Conservation (phyloP, 139 green algal genomes). For the Chlorella sp. region DNA sequence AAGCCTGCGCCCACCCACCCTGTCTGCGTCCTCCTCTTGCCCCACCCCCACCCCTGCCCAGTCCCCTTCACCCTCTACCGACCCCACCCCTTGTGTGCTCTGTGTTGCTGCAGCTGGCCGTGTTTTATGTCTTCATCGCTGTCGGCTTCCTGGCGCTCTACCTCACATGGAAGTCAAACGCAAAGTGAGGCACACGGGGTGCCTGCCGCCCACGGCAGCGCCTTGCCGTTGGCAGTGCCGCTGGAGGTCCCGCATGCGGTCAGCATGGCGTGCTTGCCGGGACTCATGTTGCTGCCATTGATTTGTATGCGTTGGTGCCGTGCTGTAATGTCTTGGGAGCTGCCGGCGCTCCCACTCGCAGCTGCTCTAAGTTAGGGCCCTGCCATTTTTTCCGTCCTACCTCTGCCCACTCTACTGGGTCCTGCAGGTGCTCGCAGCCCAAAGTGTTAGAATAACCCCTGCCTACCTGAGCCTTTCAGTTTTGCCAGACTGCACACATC, state of each 20-base stretch:
- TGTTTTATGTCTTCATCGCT: constrained; percentile 25
- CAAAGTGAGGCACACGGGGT: not conserved
- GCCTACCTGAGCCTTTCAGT: not conserved
- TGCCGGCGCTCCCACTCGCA: not conserved
- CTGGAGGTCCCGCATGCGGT: not conserved
- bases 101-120: not conserved
- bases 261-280: too few relatives aligned
- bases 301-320: not conserved
- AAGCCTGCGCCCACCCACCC: not conserved
- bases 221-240: not conserved
- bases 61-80: not conserved
- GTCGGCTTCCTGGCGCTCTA: constrained; percentile 15
- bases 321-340: not conserved
- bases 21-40: not conserved
- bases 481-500: not conserved
- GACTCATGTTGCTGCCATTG: too few relatives aligned
- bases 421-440: not conserved
- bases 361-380: too few relatives aligned
- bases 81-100: not conserved
- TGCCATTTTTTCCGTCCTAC: too few relatives aligned
- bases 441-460: not conserved
- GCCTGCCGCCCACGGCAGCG: not conserved
- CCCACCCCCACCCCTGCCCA: not conserved
- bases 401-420: too few relatives aligned
- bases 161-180: constrained; percentile 24